phyloP scores from a whole-genome alignment of 345 rosid species.

The Boechera retrofracta region DNA sequence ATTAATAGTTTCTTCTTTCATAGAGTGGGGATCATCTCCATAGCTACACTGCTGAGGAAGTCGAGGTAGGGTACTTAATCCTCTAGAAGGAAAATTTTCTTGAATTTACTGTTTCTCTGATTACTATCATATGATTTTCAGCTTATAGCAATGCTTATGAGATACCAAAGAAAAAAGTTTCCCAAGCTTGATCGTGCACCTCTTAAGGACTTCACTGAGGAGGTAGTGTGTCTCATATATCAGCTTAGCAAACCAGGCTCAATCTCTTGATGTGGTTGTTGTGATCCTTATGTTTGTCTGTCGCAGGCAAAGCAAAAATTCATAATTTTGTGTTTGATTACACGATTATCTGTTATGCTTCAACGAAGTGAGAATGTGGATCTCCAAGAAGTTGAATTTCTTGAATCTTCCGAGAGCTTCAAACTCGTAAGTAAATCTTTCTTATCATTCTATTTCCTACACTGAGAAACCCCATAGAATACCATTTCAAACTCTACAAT shows the following conservation, averaged over 20 bases:
- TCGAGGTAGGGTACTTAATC: slow-evolving; percentile 57
- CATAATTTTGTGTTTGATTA: slow-evolving; percentile 53
- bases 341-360: slow-evolving; percentile 57
- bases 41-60: slow-evolving; percentile 62
- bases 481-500: not conserved
- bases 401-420: slow-evolving; percentile 51
- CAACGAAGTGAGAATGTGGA: slow-evolving; percentile 51
- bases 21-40: slow-evolving; percentile 68
- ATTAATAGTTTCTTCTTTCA: slow-evolving; percentile 32
- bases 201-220: slow-evolving; percentile 47
- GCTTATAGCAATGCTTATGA: slow-evolving; percentile 69
- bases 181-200: slow-evolving; percentile 54
- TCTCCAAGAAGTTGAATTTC: slow-evolving; percentile 49
- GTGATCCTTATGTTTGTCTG: not conserved
- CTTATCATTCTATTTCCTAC: slow-evolving; percentile 1
- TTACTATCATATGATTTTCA: slow-evolving; percentile 36
- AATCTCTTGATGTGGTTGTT: slow-evolving; percentile 20
- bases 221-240: slow-evolving; percentile 48
- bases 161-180: slow-evolving; percentile 73
- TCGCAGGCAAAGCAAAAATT: slow-evolving; percentile 57
- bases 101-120: slow-evolving; percentile 31
- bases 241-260: slow-evolving; percentile 18
- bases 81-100: slow-evolving; percentile 23
- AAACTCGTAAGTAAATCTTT: slow-evolving; percentile 50
- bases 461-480: not conserved